Conservation (phyloP, 306 rosid genomes). For the Trichosanthes cucumerina region DNA sequence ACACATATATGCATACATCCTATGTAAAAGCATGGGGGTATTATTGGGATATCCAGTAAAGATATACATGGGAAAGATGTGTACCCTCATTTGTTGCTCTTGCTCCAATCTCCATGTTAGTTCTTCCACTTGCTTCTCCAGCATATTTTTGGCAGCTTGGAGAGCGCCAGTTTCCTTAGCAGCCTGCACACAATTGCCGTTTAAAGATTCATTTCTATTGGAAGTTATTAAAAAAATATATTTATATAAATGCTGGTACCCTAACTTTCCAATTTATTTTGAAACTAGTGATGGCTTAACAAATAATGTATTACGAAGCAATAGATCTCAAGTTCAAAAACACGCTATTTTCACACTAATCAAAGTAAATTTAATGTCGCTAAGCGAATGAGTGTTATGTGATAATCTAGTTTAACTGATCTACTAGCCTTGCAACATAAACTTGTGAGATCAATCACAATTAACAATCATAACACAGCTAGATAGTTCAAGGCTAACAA, state of each 20-base stretch:
- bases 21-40: neutral
- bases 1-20: neutral
- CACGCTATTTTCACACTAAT: neutral
- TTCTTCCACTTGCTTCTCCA: slow-evolving; percentile 86
- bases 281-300: neutral
- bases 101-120: slow-evolving; percentile 44
- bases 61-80: neutral
- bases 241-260: neutral
- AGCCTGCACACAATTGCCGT: slow-evolving; percentile 38
- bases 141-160: slow-evolving; percentile 66
- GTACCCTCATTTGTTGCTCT: slow-evolving; percentile 76
- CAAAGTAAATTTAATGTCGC: neutral
- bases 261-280: neutral
- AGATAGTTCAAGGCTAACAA: neutral
- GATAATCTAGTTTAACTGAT: neutral
- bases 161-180: slow-evolving; percentile 88
- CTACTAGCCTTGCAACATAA: neutral
- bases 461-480: neutral
- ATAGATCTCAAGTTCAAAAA: neutral
- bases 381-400: neutral
- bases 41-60: neutral
- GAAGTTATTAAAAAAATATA: neutral
- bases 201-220: neutral
- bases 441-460: neutral
- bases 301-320: neutral